Base-by-base conservation (phyloP, 257 asterid genomes). In the Asclepias syriaca region DNA sequence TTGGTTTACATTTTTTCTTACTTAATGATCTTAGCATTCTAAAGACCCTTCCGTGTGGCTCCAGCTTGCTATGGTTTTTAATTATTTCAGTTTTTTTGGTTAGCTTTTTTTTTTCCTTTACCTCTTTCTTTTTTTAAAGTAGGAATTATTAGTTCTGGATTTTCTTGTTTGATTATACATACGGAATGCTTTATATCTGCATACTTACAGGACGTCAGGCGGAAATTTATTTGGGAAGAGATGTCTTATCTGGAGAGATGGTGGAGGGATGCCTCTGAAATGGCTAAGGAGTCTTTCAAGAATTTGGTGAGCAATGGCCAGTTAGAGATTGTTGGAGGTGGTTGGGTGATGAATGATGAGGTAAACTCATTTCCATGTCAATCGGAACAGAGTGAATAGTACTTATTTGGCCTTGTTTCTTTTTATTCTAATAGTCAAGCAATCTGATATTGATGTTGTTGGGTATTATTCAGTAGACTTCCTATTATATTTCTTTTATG, bases 271-370 rank as follows among this genome's bases (percentile, higher is more conserved):
- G 85, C 99, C 74, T 85, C 97, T 21, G 84, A 82, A 5, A 75
- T 75, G 75, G 90, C 80, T 75, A 90, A 79, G 72, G 96, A 92
- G 77, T 75, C 92, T 69, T 89, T 95, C 80, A 77, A 71, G 88
- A 87, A 80, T 81, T 85, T 95, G 76, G 96, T 88, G 81, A 87
- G 72, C 84, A 92, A 73, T 78, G 98, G 98, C 27, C 99, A 92
- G 85, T 84, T 95, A 74, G 98, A 95, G 85, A 92, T 95, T 76
- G 99, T 95, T 55, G 96, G 98, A 78, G 99, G 99, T 76, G 99
- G 99, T 74, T 95, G 99, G 98, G 99, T 95, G 88, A 95, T 95
- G 99, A 95, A 95, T 79, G 99, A 95, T 69, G 98, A 95, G 99
- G 99, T 95, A 83, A 81, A 18, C 56, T 73, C 37, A 24, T 50